Conservation (phyloP, 2,329 filamentous ascomycete genomes). For the Penicillium decumbens region DNA sequence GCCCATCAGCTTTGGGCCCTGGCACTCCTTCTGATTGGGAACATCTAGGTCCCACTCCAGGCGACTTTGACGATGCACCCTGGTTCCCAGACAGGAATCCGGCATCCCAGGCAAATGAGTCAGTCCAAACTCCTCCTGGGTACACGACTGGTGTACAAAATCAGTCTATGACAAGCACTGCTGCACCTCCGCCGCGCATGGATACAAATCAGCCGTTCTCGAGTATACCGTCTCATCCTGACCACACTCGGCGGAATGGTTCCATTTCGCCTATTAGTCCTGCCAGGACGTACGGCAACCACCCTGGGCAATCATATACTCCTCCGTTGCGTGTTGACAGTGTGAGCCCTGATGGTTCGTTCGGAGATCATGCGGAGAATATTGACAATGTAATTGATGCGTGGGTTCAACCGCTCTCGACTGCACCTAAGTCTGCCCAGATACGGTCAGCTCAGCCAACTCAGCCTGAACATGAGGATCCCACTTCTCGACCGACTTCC, state of each 20-base stretch:
- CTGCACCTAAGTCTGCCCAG: conserved; percentile 17
- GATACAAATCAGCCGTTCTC: conserved; percentile 9
- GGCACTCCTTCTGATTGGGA: conserved; percentile 49
- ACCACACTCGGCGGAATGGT: conserved; percentile 3
- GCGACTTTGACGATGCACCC: conserved; percentile 36
- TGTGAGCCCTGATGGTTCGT: conserved; percentile 26
- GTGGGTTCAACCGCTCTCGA: conserved; percentile 37
- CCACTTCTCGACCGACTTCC: conserved; percentile 7
- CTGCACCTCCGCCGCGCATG: conserved; percentile 5
- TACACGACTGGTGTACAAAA: conserved; percentile 9
- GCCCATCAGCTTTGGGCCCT: conserved; percentile 38
- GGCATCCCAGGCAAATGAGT: conserved; percentile 3
- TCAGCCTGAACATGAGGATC: conserved; percentile 7
- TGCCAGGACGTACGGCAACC: background rate
- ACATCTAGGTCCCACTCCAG: conserved; percentile 36
- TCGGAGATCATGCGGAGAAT: conserved; percentile 30
- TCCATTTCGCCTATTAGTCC: conserved; percentile 25
- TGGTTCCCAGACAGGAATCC: conserved; percentile 21
- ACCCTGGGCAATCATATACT: conserved; percentile 9
- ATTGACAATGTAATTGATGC: conserved; percentile 45
- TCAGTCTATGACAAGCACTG: conserved; percentile 2
- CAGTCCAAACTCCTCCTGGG: conserved; percentile 11
- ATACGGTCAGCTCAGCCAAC: conserved; percentile 6
- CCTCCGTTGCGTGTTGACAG: conserved; percentile 28
- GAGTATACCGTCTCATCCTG: background rate